Conservation (phyloP, 163 green algal species). For the Coccomyxa subellipsoidea region DNA sequence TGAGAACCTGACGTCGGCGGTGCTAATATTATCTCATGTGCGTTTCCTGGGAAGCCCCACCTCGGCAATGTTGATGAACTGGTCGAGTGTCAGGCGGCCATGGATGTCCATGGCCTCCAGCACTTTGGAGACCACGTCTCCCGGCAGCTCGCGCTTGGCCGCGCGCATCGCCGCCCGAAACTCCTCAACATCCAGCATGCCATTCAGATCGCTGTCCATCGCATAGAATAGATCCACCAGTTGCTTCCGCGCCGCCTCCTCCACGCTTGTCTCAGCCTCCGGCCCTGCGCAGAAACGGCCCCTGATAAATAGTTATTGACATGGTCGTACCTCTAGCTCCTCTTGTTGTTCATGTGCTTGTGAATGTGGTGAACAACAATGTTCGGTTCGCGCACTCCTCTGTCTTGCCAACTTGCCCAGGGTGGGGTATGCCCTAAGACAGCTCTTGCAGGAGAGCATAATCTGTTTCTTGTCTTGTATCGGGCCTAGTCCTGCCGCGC, state of each 20-base stretch:
- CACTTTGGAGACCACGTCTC: background rate
- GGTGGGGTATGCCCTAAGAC: no score
- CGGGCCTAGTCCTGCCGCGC: no score
- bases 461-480: no score
- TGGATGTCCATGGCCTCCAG: constrained; percentile 9
- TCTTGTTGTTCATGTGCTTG: no score
- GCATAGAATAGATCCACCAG: constrained; percentile 6
- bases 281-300: background rate
- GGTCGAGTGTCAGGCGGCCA: constrained; percentile 1
- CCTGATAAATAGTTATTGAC: no score
- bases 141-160: background rate
- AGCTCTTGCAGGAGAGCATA: no score
- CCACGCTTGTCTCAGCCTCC: background rate
- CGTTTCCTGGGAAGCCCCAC: background rate
- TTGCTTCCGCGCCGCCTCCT: background rate
- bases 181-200: constrained; percentile 6
- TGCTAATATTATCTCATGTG: no score
- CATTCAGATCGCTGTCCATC: constrained; percentile 1
- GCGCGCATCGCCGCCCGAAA: constrained; percentile 3
- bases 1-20: no score
- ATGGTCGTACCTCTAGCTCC: no score
- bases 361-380: no score
- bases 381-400: no score
- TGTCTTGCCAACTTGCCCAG: no score
- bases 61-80: constrained; percentile 4